A percentile compares a stretch with the other conserved stretches of the same genome.
Conservation (phyloP, 1,284 basidiomycete species). For the Malassezia obtusa region DNA sequence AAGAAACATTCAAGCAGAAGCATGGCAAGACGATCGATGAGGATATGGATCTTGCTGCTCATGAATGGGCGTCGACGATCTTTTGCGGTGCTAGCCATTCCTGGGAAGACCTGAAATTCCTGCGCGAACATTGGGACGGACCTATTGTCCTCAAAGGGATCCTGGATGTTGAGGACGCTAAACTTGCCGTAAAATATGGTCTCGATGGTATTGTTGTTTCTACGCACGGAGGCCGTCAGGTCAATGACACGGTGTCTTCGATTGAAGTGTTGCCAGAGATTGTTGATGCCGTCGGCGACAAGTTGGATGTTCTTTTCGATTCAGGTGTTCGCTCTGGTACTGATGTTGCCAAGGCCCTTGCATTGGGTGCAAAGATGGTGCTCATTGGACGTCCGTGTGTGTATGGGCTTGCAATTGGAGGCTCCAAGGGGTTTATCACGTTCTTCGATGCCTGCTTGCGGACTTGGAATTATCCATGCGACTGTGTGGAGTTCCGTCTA, state of each 20-base stretch:
- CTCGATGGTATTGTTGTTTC: slow-evolving; percentile 40
- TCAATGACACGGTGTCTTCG: slow-evolving; percentile 34
- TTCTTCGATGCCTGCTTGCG: slow-evolving; percentile 30
- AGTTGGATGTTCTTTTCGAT: slow-evolving; percentile 34
- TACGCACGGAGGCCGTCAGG: slow-evolving; percentile 44
- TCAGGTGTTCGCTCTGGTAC: slow-evolving; percentile 33
- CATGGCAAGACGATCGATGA: slow-evolving; percentile 19
- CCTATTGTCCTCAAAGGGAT: slow-evolving; percentile 44
- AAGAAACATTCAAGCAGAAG: slow-evolving; percentile 15
- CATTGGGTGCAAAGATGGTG: slow-evolving; percentile 36
- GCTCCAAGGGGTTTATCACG: slow-evolving; percentile 29
- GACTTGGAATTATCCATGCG: slow-evolving; percentile 26
- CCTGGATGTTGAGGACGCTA: slow-evolving; percentile 28
- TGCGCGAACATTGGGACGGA: slow-evolving; percentile 29
- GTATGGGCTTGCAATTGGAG: slow-evolving; percentile 32
- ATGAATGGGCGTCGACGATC: slow-evolving; percentile 16
- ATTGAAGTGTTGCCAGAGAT: slow-evolving; percentile 28
- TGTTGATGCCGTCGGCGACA: slow-evolving; percentile 20
- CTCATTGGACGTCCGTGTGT: slow-evolving; percentile 38
- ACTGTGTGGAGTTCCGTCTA: background rate
- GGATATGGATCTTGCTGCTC: slow-evolving; percentile 25
- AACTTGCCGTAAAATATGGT: slow-evolving; percentile 27
- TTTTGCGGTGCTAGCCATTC: slow-evolving; percentile 19
- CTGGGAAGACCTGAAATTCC: slow-evolving; percentile 29
- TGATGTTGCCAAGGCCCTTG: slow-evolving; percentile 37